A percentile compares a stretch with the other conserved stretches of the same genome.
phyloP scores from a whole-genome alignment of 176 grass and related monocot species.

The Urochloa ruziziensis region DNA sequence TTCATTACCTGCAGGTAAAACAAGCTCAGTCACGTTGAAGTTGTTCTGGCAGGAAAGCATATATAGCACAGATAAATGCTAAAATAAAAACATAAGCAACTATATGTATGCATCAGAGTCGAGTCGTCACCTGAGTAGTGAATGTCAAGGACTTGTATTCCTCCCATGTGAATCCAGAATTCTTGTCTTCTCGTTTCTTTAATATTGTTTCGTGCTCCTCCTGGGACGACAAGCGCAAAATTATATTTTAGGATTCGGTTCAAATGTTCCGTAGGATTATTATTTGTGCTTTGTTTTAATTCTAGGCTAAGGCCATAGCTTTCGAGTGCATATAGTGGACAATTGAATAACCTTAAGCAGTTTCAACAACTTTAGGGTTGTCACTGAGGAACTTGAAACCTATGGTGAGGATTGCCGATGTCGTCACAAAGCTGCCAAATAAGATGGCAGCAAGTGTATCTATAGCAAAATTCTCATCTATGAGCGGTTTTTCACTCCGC shows the following conservation, averaged over 20 bases:
- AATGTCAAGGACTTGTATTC: neutral
- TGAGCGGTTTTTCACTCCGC: neutral
- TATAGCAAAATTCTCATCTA: neutral
- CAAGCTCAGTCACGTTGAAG: neutral
- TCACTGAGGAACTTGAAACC: neutral
- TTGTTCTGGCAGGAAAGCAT: neutral
- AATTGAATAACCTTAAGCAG: neutral
- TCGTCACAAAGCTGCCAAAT: neutral
- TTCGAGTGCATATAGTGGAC: too few relatives aligned
- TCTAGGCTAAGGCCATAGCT: too few relatives aligned
- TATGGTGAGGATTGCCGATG: neutral
- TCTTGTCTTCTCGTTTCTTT: neutral
- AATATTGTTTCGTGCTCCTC: neutral
- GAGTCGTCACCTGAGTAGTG: neutral
- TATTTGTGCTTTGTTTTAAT: too few relatives aligned
- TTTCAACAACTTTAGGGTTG: neutral
- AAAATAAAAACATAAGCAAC: too few relatives aligned
- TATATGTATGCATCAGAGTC: too few relatives aligned
- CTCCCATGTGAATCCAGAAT: neutral
- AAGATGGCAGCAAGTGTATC: neutral
- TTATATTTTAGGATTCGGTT: neutral
- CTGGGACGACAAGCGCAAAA: neutral
- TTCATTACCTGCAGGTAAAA: neutral
- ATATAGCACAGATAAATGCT: neutral
- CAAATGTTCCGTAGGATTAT: too few relatives aligned